Evolutionary conservation across 805 yeast genomes (phyloP), one percentile per base, ranked within the genome.

Genomic region (Ogataea paraovalis): DNA sequence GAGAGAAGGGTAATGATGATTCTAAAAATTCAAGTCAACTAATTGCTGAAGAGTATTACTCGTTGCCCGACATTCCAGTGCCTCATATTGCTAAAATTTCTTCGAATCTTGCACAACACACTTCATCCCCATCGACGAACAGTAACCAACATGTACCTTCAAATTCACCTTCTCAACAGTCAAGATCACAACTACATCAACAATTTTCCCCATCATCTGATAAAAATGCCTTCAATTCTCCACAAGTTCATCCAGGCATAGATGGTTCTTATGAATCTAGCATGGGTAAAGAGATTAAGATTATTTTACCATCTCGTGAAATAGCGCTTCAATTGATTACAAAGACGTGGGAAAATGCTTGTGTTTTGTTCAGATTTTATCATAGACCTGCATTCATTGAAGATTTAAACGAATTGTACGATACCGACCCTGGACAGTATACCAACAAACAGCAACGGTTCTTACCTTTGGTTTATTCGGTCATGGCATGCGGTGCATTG

Each of bases 401-500:
- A 51, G 90, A 86, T 54, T 70, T 89, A 23, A 91, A 86, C 55
- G 79, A 85, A 46, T 68, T 89, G 23, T 89, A 88, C 65, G 84
- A 82, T 39, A 75, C 87, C 9, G 90, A 85, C 57, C 92, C 95
- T 0, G 73, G 76, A 14, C 78, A 78, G 48, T 85, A 82, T 63
- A 80, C 87, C 2, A 82, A 83, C 53, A 76, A 85, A 49, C 95
- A 87, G 61, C 84, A 79, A 50, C 77, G 80, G 55, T 85, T 88
- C 52, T 67, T 87, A 44, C 96, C 96, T 0, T 73, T 90, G 50
- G 81, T 89, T 38, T 89, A 89, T 66, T 80, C 94, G 1, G 86
- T 88, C n/a, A 74, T 90, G 68, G 96, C 96, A 0, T 87, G 89
- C 53, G 97, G 97, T 14, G 87, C 89, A 3, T 69, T 89, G 33